Percentiles rank a stretch among this genome's conserved stretches.
Evolutionary conservation across 495 filamentous ascomycete species (phyloP).

Genomic region (Lepraria neglecta): DNA sequence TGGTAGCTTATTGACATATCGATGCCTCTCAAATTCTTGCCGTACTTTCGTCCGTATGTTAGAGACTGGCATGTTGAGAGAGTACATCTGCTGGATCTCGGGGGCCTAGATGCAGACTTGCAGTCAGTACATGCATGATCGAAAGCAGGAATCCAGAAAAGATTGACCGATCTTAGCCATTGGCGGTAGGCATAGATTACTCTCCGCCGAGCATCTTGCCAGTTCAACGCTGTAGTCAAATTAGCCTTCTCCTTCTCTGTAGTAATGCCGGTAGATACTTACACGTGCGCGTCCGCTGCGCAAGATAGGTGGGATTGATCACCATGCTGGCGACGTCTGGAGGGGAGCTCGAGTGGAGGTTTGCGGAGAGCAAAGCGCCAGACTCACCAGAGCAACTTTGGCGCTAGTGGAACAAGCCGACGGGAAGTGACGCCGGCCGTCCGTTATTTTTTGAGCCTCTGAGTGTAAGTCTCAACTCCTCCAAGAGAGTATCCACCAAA

Average conservation of each 20-base stretch:
- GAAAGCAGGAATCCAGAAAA: not conserved
- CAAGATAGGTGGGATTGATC: conserved; percentile 90
- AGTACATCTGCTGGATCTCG: conserved; percentile 95
- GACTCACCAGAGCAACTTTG: too few relatives aligned
- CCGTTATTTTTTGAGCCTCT: conserved; percentile 6
- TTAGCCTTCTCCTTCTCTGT: conserved; percentile 15
- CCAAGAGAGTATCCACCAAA: not conserved
- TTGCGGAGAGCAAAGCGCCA: conserved; percentile 5
- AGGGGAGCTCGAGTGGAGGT: not conserved
- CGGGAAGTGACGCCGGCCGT: not conserved
- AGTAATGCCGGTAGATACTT: conserved; percentile 37
- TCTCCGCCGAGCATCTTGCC: conserved; percentile 72
- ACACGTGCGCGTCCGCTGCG: conserved; percentile 86
- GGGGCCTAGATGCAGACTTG: conserved; percentile 57
- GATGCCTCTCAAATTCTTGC: conserved; percentile 94
- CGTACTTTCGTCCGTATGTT: conserved; percentile 86
- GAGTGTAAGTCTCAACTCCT: not conserved
- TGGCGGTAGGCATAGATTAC: conserved; percentile 82
- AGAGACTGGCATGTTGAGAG: conserved; percentile 79
- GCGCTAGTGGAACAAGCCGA: conserved; percentile 6
- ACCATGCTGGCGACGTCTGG: conserved; percentile 45
- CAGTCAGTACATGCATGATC: not conserved
- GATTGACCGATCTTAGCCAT: conserved; percentile 75
- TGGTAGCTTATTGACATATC: conserved; percentile 81
- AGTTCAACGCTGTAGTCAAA: conserved; percentile 64